These are phyloP conservation scores for Colletotrichum chrysophilum DNA, from an alignment of 2,329 filamentous ascomycete species.

Conservation along the genomic window DNA sequence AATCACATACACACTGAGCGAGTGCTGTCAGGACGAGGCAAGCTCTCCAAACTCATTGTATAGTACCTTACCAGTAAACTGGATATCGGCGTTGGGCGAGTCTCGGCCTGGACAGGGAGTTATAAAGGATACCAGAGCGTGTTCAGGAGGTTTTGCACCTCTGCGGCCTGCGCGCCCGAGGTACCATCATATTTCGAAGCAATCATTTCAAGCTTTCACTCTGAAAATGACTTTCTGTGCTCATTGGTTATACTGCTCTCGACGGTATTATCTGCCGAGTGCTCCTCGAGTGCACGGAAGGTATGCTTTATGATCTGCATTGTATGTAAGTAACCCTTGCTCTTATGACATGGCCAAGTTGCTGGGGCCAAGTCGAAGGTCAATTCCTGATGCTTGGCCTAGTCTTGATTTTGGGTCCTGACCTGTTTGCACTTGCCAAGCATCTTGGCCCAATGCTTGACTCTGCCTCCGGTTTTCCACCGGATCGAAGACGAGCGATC, in stretches of 20 bases:
- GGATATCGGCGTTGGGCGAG: constrained; percentile 15
- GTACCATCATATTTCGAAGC: not conserved
- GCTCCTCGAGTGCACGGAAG: not conserved
- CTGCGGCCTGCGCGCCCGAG: not conserved
- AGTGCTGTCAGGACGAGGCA: not conserved
- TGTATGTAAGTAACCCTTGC: not conserved
- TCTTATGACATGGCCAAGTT: not conserved
- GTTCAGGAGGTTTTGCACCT: constrained; percentile 11
- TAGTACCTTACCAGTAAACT: constrained; percentile 7
- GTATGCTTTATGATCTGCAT: not conserved
- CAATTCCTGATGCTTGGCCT: not conserved
- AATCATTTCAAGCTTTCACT: not conserved
- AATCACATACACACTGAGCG: not conserved
- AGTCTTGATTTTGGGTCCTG: not conserved
- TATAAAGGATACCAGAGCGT: constrained; percentile 21
- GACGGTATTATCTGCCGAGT: not conserved
- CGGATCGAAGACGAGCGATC: not conserved
- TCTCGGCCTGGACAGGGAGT: constrained; percentile 3
- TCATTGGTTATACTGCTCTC: not conserved
- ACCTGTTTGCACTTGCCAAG: not conserved
- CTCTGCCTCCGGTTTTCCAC: constrained; percentile 15
- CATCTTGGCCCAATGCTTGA: not conserved
- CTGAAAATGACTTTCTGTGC: not conserved
- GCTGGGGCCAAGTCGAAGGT: not conserved
- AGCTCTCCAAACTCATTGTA: not conserved